phyloP scores from a whole-genome alignment of 1,284 basidiomycete genomes.

The Cryptococcus maquisensis region DNA sequence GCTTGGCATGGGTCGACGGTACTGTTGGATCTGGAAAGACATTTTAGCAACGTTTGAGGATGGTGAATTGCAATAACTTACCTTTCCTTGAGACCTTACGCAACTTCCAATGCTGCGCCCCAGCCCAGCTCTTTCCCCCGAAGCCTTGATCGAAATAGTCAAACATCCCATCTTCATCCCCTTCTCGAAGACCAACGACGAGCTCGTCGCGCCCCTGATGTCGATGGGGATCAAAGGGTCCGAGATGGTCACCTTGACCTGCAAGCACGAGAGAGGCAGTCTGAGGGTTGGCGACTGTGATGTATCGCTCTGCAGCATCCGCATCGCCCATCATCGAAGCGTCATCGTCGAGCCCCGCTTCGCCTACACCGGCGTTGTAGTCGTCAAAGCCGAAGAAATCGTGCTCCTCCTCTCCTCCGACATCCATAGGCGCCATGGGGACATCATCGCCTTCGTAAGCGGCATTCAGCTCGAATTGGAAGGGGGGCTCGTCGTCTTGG shows the following conservation, averaged over 20 bases:
- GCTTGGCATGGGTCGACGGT: slow-evolving; percentile 48
- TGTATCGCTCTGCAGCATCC: slow-evolving; percentile 50
- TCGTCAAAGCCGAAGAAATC: slow-evolving; percentile 59
- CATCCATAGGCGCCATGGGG: not conserved
- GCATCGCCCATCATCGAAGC: slow-evolving; percentile 47
- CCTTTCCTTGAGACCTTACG: slow-evolving; percentile 68
- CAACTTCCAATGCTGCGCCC: slow-evolving; percentile 97
- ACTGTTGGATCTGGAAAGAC: slow-evolving; percentile 33
- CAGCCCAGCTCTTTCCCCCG: slow-evolving; percentile 88
- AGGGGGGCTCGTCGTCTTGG: slow-evolving; percentile 13
- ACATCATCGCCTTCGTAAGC: slow-evolving; percentile 3
- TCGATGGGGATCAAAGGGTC: slow-evolving; percentile 73
- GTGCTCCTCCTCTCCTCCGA: slow-evolving; percentile 15
- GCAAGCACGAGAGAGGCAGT: slow-evolving; percentile 30
- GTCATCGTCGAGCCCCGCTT: slow-evolving; percentile 50
- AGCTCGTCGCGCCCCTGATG: slow-evolving; percentile 69
- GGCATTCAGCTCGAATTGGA: not conserved
- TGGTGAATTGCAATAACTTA: slow-evolving; percentile 47
- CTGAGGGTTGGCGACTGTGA: slow-evolving; percentile 18
- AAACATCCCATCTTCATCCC: slow-evolving; percentile 59
- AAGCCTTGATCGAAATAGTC: slow-evolving; percentile 91
- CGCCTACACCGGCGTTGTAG: slow-evolving; percentile 62
- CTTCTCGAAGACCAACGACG: slow-evolving; percentile 76
- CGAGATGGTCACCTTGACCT: slow-evolving; percentile 48
- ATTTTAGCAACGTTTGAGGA: not conserved